These are phyloP conservation scores for Calcarisporium arbuscula DNA, from an alignment of 2,329 filamentous ascomycete species.

Conservation along the genomic window DNA sequence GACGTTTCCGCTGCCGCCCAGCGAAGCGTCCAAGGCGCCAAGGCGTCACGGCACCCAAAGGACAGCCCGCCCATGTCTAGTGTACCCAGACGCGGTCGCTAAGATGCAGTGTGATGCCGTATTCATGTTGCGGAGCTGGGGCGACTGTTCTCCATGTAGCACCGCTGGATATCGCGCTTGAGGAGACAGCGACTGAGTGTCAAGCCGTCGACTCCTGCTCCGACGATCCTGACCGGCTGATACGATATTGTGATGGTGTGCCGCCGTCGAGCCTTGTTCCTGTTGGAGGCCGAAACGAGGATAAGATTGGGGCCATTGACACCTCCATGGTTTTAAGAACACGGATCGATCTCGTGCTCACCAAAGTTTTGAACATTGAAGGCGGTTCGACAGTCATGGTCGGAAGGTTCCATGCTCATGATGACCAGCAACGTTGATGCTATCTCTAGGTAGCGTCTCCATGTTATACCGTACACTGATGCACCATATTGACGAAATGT, in stretches of 20 bases:
- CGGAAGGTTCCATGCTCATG: too few species aligned
- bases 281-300: too few species aligned
- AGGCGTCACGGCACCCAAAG: conserved; percentile 5
- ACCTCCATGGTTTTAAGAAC: too few species aligned
- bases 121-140: conserved; percentile 1
- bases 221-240: conserved; percentile 7
- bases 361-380: too few species aligned
- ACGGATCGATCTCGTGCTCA: too few species aligned
- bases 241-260: conserved; percentile 2
- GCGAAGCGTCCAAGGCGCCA: conserved; percentile 4
- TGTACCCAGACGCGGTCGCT: conserved; percentile 4
- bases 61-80: conserved; percentile 4
- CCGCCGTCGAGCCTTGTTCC: too few species aligned
- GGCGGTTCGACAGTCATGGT: too few species aligned
- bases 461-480: too few species aligned
- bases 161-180: conserved; percentile 5
- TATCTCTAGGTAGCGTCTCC: too few species aligned
- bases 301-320: too few species aligned
- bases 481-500: too few species aligned
- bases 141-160: conserved; percentile 6
- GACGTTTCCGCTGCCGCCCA: conserved; percentile 2
- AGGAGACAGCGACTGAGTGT: conserved; percentile 8
- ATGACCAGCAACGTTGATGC: too few species aligned
- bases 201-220: conserved; percentile 6
- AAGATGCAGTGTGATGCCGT: conserved; percentile 7